Conservation (phyloP, 2,329 filamentous ascomycete genomes). For the Colletotrichum orbiculare region DNA sequence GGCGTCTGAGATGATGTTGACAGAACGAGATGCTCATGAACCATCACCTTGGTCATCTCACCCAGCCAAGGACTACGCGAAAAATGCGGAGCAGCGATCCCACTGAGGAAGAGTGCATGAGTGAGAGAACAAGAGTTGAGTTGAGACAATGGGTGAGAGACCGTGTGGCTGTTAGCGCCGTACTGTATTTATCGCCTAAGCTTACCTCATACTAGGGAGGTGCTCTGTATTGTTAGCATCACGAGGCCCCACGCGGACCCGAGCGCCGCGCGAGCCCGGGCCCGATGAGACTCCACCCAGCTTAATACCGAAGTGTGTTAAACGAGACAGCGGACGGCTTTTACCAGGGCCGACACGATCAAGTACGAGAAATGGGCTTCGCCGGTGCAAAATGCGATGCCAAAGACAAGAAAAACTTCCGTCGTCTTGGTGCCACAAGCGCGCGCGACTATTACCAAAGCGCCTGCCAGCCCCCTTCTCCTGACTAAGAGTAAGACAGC, state of each 20-base stretch:
- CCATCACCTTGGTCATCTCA: too few species aligned
- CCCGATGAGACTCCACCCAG: slow-evolving; percentile 5
- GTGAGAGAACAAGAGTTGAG: not conserved
- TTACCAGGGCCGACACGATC: slow-evolving; percentile 13
- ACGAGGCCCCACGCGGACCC: slow-evolving; percentile 11
- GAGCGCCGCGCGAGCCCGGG: slow-evolving; percentile 4
- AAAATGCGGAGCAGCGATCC: too few species aligned
- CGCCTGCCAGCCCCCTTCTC: slow-evolving; percentile 14
- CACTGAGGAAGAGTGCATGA: not conserved
- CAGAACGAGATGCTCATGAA: too few species aligned
- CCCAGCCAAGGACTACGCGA: not conserved
- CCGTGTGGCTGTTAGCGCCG: slow-evolving; percentile 25
- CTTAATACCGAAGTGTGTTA: not conserved
- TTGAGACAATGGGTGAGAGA: not conserved
- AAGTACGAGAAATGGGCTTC: not conserved
- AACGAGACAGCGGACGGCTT: slow-evolving; percentile 16
- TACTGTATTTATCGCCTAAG: slow-evolving; percentile 17
- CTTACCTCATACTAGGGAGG: not conserved
- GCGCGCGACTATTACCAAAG: slow-evolving; percentile 32
- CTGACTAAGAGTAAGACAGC: slow-evolving; percentile 26
- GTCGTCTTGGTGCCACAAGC: not conserved
- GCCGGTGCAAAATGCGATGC: not conserved
- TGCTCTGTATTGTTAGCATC: too few species aligned
- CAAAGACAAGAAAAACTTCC: not conserved
- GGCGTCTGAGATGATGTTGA: too few species aligned